These are phyloP conservation scores for Scutellaria baicalensis DNA, from an alignment of 257 asterid genomes.

Conservation along the genomic window DNA sequence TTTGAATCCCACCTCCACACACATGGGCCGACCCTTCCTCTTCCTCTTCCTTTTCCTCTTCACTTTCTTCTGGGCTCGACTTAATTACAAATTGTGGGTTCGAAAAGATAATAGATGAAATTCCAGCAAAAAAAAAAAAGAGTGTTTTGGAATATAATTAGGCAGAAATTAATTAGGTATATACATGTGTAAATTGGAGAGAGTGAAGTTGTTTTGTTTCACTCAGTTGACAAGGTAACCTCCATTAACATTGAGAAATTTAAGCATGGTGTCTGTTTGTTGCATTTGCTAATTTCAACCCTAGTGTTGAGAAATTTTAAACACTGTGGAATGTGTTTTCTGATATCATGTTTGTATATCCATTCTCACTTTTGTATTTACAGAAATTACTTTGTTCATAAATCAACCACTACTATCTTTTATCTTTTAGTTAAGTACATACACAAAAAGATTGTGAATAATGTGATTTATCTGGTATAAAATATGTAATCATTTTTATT, in stretches of 20 bases:
- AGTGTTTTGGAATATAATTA: no score
- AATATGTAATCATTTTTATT: no score
- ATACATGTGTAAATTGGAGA: slow-evolving; percentile 13
- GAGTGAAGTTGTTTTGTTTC: background rate
- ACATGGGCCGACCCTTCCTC: slow-evolving; percentile 32
- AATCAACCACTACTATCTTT: no score
- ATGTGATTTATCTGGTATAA: no score
- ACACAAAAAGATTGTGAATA: background rate
- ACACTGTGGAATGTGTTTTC: slow-evolving; percentile 4
- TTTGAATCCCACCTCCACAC: slow-evolving; percentile 6
- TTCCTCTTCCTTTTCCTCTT: slow-evolving; percentile 10
- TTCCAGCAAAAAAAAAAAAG: background rate
- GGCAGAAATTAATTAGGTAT: no score
- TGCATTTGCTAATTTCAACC: background rate
- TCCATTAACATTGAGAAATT: background rate
- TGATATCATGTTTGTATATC: background rate
- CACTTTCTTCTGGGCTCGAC: slow-evolving; percentile 5
- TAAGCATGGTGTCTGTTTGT: background rate
- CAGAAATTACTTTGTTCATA: no score
- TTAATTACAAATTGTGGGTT: no score
- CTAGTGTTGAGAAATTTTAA: slow-evolving; percentile 6
- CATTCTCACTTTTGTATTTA: slow-evolving; percentile 2
- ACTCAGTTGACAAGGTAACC: slow-evolving; percentile 1
- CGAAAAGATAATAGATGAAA: background rate
- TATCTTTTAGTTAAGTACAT: no score